Conservation (phyloP, 2,329 filamentous ascomycete species). For the Fusarium beomiforme region DNA sequence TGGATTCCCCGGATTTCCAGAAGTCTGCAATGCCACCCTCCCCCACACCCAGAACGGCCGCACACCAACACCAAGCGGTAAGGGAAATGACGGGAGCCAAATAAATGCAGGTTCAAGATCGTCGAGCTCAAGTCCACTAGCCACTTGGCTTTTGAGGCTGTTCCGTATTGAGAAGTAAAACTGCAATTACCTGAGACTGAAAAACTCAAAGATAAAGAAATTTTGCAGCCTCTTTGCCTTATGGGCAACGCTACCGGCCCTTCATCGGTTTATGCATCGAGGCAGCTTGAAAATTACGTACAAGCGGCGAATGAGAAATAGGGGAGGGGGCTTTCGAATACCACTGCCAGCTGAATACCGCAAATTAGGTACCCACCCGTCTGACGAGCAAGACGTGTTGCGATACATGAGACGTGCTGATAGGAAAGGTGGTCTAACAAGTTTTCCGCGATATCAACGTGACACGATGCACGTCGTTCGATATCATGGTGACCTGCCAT, state of each 20-base stretch:
- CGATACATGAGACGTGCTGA: neutral
- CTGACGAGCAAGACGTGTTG: neutral
- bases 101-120: conserved; percentile 32
- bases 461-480: neutral
- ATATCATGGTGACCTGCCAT: conserved; percentile 6
- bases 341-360: conserved; percentile 20
- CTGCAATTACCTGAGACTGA: conserved; percentile 1
- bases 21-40: conserved; percentile 38
- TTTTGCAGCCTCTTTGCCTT: conserved; percentile 8
- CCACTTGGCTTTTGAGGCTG: conserved; percentile 28
- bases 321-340: conserved; percentile 20
- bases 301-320: conserved; percentile 16
- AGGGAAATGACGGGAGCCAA: conserved; percentile 30
- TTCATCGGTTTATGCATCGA: conserved; percentile 20
- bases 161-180: conserved; percentile 21
- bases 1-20: conserved; percentile 37
- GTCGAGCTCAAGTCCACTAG: conserved; percentile 19
- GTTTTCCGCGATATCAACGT: neutral
- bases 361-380: conserved; percentile 17
- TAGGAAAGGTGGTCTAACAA: too few species aligned
- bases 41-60: conserved; percentile 22
- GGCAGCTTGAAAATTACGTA: conserved; percentile 26
- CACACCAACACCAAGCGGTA: conserved; percentile 24
- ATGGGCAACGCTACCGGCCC: conserved; percentile 15
- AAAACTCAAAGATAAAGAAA: conserved; percentile 23